phyloP scores from a whole-genome alignment of 108 stramenopile species.

The Cyclotella choctawhatcheeana region DNA sequence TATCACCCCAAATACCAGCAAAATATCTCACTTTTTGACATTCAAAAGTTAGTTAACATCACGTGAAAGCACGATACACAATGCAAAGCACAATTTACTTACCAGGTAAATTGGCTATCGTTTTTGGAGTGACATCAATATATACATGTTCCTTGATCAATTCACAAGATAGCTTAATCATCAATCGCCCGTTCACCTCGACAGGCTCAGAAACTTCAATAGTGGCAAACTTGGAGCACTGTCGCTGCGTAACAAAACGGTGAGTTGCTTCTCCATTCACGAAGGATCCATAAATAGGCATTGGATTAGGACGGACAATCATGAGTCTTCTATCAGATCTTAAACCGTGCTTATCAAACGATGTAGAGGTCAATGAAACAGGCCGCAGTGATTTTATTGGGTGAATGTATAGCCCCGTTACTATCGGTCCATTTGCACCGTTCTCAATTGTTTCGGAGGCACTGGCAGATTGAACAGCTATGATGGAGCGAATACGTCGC shows the following conservation, averaged over 20 bases:
- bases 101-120: not conserved
- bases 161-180: not conserved
- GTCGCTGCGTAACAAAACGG: constrained; percentile 4
- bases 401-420: constrained; percentile 26
- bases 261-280: constrained; percentile 13
- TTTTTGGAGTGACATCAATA: not conserved
- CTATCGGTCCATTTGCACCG: constrained; percentile 5
- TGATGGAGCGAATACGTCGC: not conserved
- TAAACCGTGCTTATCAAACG: constrained; percentile 64
- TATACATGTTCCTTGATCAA: not conserved
- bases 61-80: no score
- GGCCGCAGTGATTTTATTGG: constrained; percentile 78
- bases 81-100: no score
- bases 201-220: not conserved
- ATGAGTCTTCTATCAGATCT: constrained; percentile 73
- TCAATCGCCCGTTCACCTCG: not conserved
- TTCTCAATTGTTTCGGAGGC: not conserved
- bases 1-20: constrained; percentile 75
- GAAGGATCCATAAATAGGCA: constrained; percentile 52
- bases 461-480: not conserved
- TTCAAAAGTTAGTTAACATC: no score
- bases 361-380: constrained; percentile 47
- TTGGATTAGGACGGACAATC: constrained; percentile 65
- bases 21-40: constrained; percentile 33
- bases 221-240: constrained; percentile 2